Evolutionary conservation across 2,329 filamentous ascomycete species (phyloP), one percentile per base, ranked within the genome.

Genomic region (Talaromyces marneffei): DNA sequence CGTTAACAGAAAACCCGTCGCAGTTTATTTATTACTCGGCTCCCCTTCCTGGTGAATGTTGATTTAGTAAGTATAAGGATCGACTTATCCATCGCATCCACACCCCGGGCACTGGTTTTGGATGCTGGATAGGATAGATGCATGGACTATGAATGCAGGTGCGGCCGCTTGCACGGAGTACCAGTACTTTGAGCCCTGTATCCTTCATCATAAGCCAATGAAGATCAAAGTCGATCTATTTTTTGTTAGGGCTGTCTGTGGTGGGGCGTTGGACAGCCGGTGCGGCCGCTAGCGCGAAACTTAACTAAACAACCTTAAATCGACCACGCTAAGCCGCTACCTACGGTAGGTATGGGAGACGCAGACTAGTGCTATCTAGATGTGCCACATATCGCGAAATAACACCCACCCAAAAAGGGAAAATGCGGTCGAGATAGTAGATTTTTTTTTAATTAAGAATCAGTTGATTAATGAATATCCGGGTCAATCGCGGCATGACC

Each of bases 401-500:
- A 23, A 14, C 12, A 27, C 42, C 23, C 20, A n/a, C n/a, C n/a
- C n/a, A n/a, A n/a, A 46, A 27, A 27, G 23, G 23, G 23, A 27
- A 46, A 46, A 27, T 16, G 14, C 18, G 20, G 9, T 23, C 8
- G 14, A 42, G 18, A 40, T 14, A 20, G 35, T 6, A 20, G 40
- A 23, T 44, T n/a, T n/a, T n/a, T n/a, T n/a, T n/a, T n/a, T n/a
- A n/a, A n/a, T n/a, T n/a, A 39, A 58, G 33, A 27, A 29, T 50
- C 56, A 58, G 18, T 58, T 14, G 42, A 48, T 50, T 6, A 50
- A 46, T 27, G 29, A 58, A 46, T 14, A 48, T 58, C 27, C 56
- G 23, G 2, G 48, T 58, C 18, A 35, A 48, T 48, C 42, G 42
- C 18, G 56, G 56, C 20, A 23, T 16, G 48, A 52, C 48, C 7